Evolutionary conservation across 148 eudicot genomes (phyloP).

Genomic region (Rhododendron mucronatum): DNA sequence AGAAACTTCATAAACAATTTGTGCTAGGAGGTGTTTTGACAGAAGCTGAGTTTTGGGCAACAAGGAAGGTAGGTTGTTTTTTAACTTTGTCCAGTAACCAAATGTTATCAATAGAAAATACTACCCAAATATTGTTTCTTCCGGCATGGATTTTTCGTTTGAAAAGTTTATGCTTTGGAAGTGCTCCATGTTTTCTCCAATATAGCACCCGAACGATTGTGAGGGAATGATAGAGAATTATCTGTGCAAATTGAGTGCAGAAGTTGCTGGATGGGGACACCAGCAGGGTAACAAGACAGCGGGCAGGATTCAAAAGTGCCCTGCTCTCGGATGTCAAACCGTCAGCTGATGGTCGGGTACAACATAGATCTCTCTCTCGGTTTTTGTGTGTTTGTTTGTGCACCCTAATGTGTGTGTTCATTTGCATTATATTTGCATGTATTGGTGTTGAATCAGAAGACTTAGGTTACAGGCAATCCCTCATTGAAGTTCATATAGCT

Average conservation of each 20-base stretch:
- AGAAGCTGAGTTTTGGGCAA: conserved; percentile 97
- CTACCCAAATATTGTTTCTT: neutral
- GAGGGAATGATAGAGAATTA: conserved; percentile 1
- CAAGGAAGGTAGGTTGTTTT: conserved; percentile 70
- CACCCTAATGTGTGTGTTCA: neutral
- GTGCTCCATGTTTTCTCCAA: neutral
- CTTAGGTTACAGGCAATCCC: neutral
- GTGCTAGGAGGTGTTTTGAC: conserved; percentile 66
- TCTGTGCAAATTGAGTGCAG: conserved; percentile 41
- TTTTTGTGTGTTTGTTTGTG: conserved; percentile 2
- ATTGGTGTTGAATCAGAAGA: neutral
- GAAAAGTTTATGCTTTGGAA: neutral
- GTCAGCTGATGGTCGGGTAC: conserved; percentile 92
- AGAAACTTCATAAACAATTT: conserved; percentile 80
- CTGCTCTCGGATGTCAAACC: conserved; percentile 83
- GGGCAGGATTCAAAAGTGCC: conserved; percentile 83
- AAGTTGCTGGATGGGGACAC: conserved; percentile 65
- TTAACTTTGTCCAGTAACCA: neutral
- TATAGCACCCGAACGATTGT: neutral
- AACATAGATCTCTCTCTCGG: conserved; percentile 7
- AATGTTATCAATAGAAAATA: neutral
- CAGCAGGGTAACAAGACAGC: conserved; percentile 50
- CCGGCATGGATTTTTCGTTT: neutral
- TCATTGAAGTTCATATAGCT: neutral
- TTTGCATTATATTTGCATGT: neutral